These are phyloP conservation scores for Aspergillus brunneoviolaceus DNA, from an alignment of 2,329 filamentous ascomycete species.

Conservation along the genomic window DNA sequence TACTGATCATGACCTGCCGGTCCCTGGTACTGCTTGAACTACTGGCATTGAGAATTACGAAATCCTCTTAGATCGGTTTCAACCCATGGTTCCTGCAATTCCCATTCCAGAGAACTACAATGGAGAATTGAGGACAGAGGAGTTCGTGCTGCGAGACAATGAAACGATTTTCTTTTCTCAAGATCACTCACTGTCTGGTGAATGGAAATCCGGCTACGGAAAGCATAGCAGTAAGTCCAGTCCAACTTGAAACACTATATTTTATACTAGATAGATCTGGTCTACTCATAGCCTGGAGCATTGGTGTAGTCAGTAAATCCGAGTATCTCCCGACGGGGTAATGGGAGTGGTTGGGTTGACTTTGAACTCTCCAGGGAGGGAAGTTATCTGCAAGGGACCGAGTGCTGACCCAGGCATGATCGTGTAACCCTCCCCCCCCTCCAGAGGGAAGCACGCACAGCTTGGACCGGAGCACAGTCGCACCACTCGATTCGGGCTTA, in stretches of 20 bases:
- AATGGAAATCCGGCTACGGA: not conserved
- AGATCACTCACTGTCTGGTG: not conserved
- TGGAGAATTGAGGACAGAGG: too few species aligned
- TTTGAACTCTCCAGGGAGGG: not conserved
- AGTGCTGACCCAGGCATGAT: conserved; percentile 7
- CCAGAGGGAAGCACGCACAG: too few species aligned
- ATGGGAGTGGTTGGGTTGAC: not conserved
- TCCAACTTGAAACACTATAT: too few species aligned
- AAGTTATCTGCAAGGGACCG: not conserved
- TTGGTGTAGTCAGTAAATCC: not conserved
- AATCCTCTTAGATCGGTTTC: not conserved
- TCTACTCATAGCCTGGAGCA: not conserved
- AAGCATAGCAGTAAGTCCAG: too few species aligned
- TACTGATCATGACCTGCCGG: not conserved
- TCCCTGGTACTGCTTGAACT: not conserved
- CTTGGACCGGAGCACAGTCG: not conserved
- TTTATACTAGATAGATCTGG: too few species aligned
- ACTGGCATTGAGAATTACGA: not conserved
- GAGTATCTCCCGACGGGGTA: not conserved
- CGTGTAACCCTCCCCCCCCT: not conserved
- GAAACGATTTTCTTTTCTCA: too few species aligned
- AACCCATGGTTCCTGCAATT: not conserved
- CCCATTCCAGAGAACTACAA: not conserved
- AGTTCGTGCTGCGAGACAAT: too few species aligned
- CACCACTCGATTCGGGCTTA: not conserved